These are phyloP conservation scores for Epithele typhae DNA, from an alignment of 768 basidiomycete genomes.

Conservation along the genomic window DNA sequence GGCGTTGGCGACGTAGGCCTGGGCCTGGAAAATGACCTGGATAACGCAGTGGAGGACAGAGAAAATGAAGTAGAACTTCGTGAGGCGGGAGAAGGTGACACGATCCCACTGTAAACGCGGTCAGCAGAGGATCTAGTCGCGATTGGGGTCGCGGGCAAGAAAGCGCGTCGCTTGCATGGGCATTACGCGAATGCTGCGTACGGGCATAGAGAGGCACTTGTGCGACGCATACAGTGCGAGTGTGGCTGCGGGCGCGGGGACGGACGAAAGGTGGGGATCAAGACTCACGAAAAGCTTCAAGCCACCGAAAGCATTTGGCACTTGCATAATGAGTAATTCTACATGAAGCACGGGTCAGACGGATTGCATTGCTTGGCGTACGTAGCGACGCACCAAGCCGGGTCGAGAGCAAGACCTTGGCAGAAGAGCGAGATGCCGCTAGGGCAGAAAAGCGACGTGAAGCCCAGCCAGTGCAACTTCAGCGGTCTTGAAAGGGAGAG, in stretches of 20 bases:
- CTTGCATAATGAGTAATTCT: neutral
- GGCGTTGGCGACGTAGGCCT: slow-evolving; percentile 62
- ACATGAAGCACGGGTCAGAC: neutral
- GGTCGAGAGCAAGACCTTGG: slow-evolving; percentile 15
- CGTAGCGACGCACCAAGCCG: slow-evolving; percentile 4
- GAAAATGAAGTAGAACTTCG: slow-evolving; percentile 62
- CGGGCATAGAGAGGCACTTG: too few relatives aligned
- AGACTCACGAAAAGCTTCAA: slow-evolving; percentile 19
- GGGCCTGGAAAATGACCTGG: slow-evolving; percentile 65
- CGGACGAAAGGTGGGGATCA: too few relatives aligned
- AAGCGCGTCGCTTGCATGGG: neutral
- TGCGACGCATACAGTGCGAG: too few relatives aligned
- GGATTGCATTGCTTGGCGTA: neutral
- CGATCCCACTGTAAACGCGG: slow-evolving; percentile 52
- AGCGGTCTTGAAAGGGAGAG: slow-evolving; percentile 7
- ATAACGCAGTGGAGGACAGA: slow-evolving; percentile 61
- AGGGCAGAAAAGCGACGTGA: slow-evolving; percentile 32
- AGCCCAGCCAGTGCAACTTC: slow-evolving; percentile 24
- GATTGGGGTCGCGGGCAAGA: too few relatives aligned
- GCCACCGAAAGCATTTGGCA: slow-evolving; percentile 2
- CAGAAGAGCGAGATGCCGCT: slow-evolving; percentile 34
- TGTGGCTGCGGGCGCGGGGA: too few relatives aligned
- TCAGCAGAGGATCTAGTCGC: too few relatives aligned
- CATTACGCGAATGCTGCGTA: too few relatives aligned
- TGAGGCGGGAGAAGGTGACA: slow-evolving; percentile 63